Base-by-base conservation (phyloP, 2,329 filamentous ascomycete species). In the Colletotrichum spinosum region DNA sequence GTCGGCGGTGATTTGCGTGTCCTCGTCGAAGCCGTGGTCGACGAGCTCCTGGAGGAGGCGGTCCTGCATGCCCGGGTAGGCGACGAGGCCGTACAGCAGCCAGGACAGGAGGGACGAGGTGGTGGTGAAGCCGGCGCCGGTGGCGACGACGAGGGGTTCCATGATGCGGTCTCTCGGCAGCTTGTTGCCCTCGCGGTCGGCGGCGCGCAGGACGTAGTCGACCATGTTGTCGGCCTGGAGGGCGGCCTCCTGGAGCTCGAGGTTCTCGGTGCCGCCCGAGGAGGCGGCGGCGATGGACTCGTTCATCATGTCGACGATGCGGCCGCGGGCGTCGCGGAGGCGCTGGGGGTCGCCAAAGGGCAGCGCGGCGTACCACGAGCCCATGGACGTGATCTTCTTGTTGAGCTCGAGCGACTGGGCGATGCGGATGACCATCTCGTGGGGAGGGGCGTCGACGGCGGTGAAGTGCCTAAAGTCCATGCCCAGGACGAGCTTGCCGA, bases 81-180 rank as follows among this genome's bases (percentile, higher is more conserved):
- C 76, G 6, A 84, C 80, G 1, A 88, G 73, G 6, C 80, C 78
- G 70, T 87, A 88, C 44, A 88, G 71, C 2, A 86, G 76, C 87
- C 86, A 89, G 0, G 85, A 86, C 2, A 89, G 77, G 4, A 89
- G 79, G 0, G 85, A 84, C 3, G 81, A 84, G 1, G 84, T 89
- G 0, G 87, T 89, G 2, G 84, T 87, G 76, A 89, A 89, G 17
- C 87, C 87, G 2, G 87, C 87, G 4, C 79, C 86, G 0, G 82
- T 85, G 7, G 81, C 80, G 3, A 88, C 84, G 2, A 87, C 75
- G 0, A 88, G 75, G 0, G 75, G 72, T 62, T 72, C 69, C 38
- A 75, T 67, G 37, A 83, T 73, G n/a, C 80, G 69, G 4, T 78
- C 73, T 41, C 77, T 73, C 0, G 86, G 84, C 1, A 89, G 74